Base-by-base conservation (phyloP, 345 rosid species). In the Eucalyptus regnans region DNA sequence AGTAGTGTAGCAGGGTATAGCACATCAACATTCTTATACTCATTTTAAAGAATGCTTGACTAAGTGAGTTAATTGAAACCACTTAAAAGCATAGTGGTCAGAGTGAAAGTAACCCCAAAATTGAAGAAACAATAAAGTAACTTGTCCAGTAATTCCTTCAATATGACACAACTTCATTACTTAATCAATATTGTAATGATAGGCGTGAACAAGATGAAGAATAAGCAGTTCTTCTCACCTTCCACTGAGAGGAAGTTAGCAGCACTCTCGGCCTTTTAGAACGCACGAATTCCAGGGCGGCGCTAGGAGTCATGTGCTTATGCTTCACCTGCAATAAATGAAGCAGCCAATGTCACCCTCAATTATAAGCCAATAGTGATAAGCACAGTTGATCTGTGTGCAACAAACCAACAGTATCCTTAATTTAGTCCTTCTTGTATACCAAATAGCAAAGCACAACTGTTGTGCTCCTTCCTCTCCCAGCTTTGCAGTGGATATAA, bases 401-500 rank as follows among this genome's bases (percentile, higher is more conserved):
- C 50, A 87, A 50, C 14, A 54, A 25, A 62, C 51, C 33, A 3
- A 87, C 52, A 7, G 71, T 41, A 76, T 76, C 81, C 52, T 15
- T 64, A 81, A 29, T 29, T 50, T 49, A 76, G 41, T 20, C 88
- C 71, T 90, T 37, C 71, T 89, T 37, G 48, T 76, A 41, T 76
- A 76, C 99, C 95, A 97, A 93, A 91, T 97, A 96, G 89, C 98
- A 96, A 80, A 97, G 96, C 91, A 95, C 97, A 90, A 97, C 92
- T 11, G 97, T 95, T 14, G 98, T 96, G 91, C 99, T 97, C 91
- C 98, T 93, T 91, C 99, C 98, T 7, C 98, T 94, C 58, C 98
- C 99, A 91, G 99, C 98, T 91, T 97, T 97, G 91, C 99, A 96
- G 91, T 97, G 99, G 64, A 96, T 98, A 81, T 96, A 96, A 12